Evolutionary conservation across 163 green algal genomes (phyloP).

Genomic region (Prototheca cutis): DNA sequence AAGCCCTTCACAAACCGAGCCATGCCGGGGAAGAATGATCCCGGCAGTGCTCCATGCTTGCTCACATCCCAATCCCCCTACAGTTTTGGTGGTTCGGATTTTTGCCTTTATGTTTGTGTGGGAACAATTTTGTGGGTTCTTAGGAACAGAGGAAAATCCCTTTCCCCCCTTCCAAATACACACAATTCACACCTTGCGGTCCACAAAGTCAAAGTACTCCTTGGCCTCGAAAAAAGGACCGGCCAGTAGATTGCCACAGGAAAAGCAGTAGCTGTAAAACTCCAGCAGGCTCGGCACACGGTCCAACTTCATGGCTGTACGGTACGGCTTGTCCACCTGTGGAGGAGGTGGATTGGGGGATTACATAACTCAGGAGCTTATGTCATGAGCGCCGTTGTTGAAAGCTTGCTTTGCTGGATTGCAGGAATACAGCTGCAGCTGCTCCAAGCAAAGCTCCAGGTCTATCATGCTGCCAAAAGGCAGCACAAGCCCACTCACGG

Average conservation of each 20-base stretch:
- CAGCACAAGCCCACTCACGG: too few relatives aligned
- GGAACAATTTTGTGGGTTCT: neutral
- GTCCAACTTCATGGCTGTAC: slow-evolving; percentile 39
- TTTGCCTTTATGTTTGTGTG: neutral
- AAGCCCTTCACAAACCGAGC: slow-evolving; percentile 39
- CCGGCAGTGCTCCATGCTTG: slow-evolving; percentile 15
- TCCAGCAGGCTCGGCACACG: slow-evolving; percentile 55
- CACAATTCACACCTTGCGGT: slow-evolving; percentile 12
- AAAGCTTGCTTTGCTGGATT: too few relatives aligned
- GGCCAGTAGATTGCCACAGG: slow-evolving; percentile 72
- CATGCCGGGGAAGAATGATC: slow-evolving; percentile 23
- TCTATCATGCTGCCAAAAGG: too few relatives aligned
- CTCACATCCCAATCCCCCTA: slow-evolving; percentile 32
- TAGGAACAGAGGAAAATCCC: too few relatives aligned
- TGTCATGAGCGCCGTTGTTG: too few relatives aligned
- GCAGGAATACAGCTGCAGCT: too few relatives aligned
- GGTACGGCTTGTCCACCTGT: slow-evolving; percentile 48
- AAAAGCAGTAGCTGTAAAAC: slow-evolving; percentile 69
- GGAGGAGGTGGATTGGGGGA: too few relatives aligned
- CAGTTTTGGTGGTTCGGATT: too few relatives aligned
- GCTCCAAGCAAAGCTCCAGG: too few relatives aligned
- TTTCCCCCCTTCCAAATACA: neutral
- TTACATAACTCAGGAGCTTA: too few relatives aligned
- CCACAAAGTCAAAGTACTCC: slow-evolving; percentile 56
- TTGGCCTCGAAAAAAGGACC: slow-evolving; percentile 73